Percentiles rank a stretch among this genome's conserved stretches.
phyloP scores from a whole-genome alignment of 169 alveolate species.

The Theileria equi region DNA sequence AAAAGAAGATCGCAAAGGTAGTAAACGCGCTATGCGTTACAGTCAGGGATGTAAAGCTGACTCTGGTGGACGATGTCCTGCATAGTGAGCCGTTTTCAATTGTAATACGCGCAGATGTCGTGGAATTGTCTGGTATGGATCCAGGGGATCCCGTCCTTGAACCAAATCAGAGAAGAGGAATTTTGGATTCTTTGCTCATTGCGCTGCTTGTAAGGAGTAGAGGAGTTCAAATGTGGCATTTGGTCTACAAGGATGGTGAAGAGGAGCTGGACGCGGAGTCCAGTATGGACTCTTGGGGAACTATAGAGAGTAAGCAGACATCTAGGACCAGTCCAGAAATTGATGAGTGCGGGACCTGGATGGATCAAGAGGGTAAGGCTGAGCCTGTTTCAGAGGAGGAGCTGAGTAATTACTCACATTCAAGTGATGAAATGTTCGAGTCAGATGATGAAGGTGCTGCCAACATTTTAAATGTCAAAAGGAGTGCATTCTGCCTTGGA shows the following conservation, averaged over 20 bases:
- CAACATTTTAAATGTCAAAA: conserved; percentile 9
- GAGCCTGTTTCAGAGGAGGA: background rate
- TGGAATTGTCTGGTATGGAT: conserved; percentile 27
- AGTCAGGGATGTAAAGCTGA: conserved; percentile 22
- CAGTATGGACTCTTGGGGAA: background rate
- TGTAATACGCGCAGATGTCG: conserved; percentile 30
- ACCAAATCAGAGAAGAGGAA: conserved; percentile 34
- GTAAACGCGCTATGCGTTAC: conserved; percentile 28
- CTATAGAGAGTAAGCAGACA: background rate
- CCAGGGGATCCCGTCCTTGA: conserved; percentile 26
- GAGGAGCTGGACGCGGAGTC: background rate
- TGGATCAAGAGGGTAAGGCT: conserved; percentile 8
- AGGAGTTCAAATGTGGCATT: conserved; percentile 33
- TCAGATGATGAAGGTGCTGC: conserved; percentile 16
- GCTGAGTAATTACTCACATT: conserved; percentile 10
- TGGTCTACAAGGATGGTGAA: conserved; percentile 4
- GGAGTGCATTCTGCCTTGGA: conserved; percentile 13
- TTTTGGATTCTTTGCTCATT: conserved; percentile 11
- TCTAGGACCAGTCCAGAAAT: background rate
- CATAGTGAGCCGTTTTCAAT: conserved; percentile 47
- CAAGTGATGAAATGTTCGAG: conserved; percentile 49
- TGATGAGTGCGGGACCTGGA: background rate
- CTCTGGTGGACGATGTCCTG: conserved; percentile 44
- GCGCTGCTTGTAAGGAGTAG: conserved; percentile 30
- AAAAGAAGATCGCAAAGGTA: conserved; percentile 22